Evolutionary conservation across 176 grass and related monocot genomes (phyloP).

Genomic region (Secale cereale): DNA sequence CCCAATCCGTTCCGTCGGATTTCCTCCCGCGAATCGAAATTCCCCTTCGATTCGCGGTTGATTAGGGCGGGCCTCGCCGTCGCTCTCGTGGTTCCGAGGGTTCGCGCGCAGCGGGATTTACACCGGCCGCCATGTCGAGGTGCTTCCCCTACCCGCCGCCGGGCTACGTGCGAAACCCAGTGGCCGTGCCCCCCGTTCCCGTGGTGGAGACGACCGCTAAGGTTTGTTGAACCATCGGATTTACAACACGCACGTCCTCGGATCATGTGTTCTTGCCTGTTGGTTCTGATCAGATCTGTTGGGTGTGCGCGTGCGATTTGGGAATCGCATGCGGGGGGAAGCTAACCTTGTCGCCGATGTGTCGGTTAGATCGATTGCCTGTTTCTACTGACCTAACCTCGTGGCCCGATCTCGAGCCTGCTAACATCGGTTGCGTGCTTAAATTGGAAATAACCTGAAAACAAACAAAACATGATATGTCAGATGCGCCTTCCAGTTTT

Average conservation of each 20-base stretch:
- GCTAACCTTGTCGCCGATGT: background rate
- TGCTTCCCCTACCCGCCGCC: slow-evolving; percentile 58
- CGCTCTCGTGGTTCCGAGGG: background rate
- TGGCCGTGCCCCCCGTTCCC: slow-evolving; percentile 30
- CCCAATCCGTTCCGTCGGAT: background rate
- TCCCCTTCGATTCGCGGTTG: slow-evolving; percentile 17
- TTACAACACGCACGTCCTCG: slow-evolving; percentile 57
- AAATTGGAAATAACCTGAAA: background rate
- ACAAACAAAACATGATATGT: background rate
- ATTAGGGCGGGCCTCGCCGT: background rate
- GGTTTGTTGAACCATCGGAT: slow-evolving; percentile 66
- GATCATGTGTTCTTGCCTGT: slow-evolving; percentile 43
- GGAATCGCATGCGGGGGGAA: slow-evolving; percentile 21
- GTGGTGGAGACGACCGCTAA: slow-evolving; percentile 46
- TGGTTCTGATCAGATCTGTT: slow-evolving; percentile 44
- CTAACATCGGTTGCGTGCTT: background rate
- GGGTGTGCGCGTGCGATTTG: slow-evolving; percentile 43
- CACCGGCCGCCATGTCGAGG: slow-evolving; percentile 48
- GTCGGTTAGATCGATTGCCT: background rate
- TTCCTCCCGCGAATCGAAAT: slow-evolving; percentile 13
- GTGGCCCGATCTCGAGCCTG: background rate
- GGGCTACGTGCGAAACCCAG: slow-evolving; percentile 52
- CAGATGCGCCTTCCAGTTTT: background rate
- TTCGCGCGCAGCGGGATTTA: background rate
- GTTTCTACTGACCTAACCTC: background rate